Evolutionary conservation across 2,329 filamentous ascomycete genomes (phyloP).

Genomic region (Sporothrix schenckii): DNA sequence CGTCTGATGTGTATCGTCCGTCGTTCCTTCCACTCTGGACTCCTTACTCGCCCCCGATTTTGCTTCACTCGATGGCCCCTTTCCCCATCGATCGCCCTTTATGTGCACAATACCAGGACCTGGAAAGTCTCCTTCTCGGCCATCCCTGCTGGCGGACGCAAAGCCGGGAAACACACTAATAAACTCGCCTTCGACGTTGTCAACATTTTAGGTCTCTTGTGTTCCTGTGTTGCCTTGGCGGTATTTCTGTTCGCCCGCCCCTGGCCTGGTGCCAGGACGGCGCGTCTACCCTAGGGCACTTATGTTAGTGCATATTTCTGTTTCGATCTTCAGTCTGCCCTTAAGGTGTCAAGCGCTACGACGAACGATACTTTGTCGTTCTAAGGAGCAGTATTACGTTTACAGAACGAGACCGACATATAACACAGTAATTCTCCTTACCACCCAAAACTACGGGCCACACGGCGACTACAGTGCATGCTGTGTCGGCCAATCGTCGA

Average conservation of each 20-base stretch:
- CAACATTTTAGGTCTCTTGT: background rate
- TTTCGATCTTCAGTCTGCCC: background rate
- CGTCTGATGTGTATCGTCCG: background rate
- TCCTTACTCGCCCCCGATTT: background rate
- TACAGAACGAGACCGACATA: background rate
- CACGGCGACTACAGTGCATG: background rate
- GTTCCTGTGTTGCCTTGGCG: background rate
- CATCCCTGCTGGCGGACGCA: background rate
- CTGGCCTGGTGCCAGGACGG: slow-evolving; percentile 2
- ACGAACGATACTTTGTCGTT: background rate
- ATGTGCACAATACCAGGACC: background rate
- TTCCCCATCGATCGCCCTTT: slow-evolving; percentile 10
- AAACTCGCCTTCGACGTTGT: background rate
- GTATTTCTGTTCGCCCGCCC: slow-evolving; percentile 4
- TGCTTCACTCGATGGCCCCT: slow-evolving; percentile 13
- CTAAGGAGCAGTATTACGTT: background rate
- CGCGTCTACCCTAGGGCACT: background rate
- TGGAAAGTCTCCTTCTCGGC: background rate
- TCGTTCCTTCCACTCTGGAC: background rate
- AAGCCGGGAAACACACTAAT: slow-evolving; percentile 8
- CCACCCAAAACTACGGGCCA: background rate
- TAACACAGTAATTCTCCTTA: slow-evolving; percentile 5
- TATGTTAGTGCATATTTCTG: slow-evolving; percentile 14
- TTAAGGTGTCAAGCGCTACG: background rate
- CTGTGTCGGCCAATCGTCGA: background rate